These are phyloP conservation scores for Dalbergia oliveri DNA, from an alignment of 306 rosid species.

Conservation along the genomic window DNA sequence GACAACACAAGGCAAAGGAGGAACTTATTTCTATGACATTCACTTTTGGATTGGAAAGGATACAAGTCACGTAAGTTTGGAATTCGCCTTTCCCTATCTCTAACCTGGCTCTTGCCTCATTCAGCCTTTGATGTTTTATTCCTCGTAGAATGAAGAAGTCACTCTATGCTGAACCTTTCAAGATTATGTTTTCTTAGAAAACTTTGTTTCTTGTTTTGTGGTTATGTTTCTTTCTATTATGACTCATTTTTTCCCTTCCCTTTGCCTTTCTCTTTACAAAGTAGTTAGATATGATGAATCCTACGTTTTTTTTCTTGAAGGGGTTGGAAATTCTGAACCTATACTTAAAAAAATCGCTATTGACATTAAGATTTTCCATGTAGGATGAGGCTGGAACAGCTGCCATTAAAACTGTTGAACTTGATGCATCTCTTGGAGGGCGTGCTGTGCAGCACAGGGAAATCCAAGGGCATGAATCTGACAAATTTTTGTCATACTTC, in stretches of 20 bases:
- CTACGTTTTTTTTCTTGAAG: constrained; percentile 18
- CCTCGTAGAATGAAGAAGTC: constrained; percentile 16
- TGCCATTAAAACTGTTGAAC: constrained; percentile 94
- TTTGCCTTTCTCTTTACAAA: background rate
- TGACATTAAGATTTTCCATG: constrained; percentile 38
- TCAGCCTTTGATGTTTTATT: constrained; percentile 3
- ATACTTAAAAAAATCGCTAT: constrained; percentile 7
- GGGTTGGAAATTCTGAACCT: constrained; percentile 23
- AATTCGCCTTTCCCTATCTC: constrained; percentile 36
- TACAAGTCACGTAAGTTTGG: constrained; percentile 86
- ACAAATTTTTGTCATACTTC: constrained; percentile 96
- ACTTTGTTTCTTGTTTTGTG: background rate
- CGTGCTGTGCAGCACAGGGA: constrained; percentile 98
- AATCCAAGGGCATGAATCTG: constrained; percentile 96
- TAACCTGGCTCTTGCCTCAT: constrained; percentile 36
- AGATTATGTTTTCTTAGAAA: constrained; percentile 1
- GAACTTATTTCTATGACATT: constrained; percentile 78
- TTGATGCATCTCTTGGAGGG: constrained; percentile 92
- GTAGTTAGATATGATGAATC: constrained; percentile 14
- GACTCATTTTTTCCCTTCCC: background rate
- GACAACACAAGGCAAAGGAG: constrained; percentile 95
- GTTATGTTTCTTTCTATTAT: constrained; percentile 9
- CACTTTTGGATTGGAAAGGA: constrained; percentile 99
- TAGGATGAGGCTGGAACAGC: constrained; percentile 99
- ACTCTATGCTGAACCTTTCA: constrained; percentile 36